Percentiles rank a stretch among this genome's conserved stretches.
Conservation (phyloP, 1,284 basidiomycete species). For the Rhodotorula sp. region DNA sequence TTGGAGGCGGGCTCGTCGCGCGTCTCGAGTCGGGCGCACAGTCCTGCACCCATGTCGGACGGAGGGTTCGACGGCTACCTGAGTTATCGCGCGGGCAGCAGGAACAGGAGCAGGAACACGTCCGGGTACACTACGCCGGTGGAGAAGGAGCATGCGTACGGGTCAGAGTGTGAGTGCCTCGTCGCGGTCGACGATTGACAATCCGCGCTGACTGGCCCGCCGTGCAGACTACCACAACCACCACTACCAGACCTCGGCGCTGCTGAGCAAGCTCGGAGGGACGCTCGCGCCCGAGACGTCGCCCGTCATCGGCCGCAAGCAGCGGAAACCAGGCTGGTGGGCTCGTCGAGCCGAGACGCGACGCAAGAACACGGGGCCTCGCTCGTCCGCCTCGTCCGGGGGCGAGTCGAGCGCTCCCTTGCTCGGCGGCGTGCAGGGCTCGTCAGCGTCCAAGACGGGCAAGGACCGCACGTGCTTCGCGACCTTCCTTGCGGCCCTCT, state of each 20-base stretch:
- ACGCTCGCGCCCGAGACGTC: slow-evolving; percentile 32
- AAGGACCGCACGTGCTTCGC: slow-evolving; percentile 23
- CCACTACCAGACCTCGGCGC: slow-evolving; percentile 33
- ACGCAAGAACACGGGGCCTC: slow-evolving; percentile 13
- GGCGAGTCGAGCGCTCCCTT: slow-evolving; percentile 11
- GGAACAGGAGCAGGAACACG: slow-evolving; percentile 24
- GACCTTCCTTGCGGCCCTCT: slow-evolving; percentile 46
- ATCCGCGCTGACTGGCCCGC: neutral
- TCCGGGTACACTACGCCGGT: slow-evolving; percentile 29
- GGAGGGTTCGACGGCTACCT: slow-evolving; percentile 29
- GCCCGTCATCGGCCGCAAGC: slow-evolving; percentile 33
- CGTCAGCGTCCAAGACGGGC: slow-evolving; percentile 2
- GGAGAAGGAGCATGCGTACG: slow-evolving; percentile 22
- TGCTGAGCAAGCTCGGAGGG: slow-evolving; percentile 35
- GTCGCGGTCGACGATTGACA: neutral
- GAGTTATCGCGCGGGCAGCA: slow-evolving; percentile 19
- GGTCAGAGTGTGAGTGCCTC: slow-evolving; percentile 20
- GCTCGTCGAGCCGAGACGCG: slow-evolving; percentile 19
- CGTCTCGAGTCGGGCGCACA: slow-evolving; percentile 25
- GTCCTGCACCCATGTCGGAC: slow-evolving; percentile 16
- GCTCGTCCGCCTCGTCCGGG: slow-evolving; percentile 3
- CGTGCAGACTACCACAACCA: slow-evolving; percentile 25
- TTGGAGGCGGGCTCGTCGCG: slow-evolving; percentile 18
- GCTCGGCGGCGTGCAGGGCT: slow-evolving; percentile 5
- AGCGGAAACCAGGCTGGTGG: slow-evolving; percentile 37